Evolutionary conservation across 2,329 filamentous ascomycete genomes (phyloP).

Genomic region (Trichoderma asperellum): DNA sequence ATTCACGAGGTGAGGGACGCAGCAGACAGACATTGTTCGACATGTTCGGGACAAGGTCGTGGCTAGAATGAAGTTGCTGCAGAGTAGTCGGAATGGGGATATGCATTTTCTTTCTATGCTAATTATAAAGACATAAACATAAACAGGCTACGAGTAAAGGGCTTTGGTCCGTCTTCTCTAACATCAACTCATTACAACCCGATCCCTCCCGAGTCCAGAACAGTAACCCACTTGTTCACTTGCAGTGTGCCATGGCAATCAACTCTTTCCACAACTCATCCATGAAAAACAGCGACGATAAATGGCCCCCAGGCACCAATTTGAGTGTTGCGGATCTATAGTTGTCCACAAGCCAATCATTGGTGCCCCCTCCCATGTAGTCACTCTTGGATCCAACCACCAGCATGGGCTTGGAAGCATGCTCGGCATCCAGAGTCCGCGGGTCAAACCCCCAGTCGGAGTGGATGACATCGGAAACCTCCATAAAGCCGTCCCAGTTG

Average conservation of each 20-base stretch:
- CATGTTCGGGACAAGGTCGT: too few relatives aligned
- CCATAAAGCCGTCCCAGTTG: constrained; percentile 36
- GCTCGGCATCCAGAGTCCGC: constrained; percentile 29
- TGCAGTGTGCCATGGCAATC: not conserved
- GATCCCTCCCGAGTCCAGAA: too few relatives aligned
- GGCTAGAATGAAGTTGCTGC: too few relatives aligned
- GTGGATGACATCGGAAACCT: constrained; percentile 33
- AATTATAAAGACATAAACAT: too few relatives aligned
- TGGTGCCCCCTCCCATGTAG: constrained; percentile 32
- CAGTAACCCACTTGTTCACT: too few relatives aligned
- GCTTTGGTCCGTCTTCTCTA: too few relatives aligned
- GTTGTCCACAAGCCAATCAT: constrained; percentile 32
- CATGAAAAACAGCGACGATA: constrained; percentile 33
- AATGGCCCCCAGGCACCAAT: constrained; percentile 33
- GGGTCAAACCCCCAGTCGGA: constrained; percentile 35
- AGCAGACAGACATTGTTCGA: too few relatives aligned
- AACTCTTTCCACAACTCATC: constrained; percentile 33
- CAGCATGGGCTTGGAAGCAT: constrained; percentile 32
- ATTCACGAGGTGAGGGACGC: too few relatives aligned
- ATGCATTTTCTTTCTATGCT: too few relatives aligned
- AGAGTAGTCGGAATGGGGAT: too few relatives aligned
- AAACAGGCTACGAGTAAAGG: too few relatives aligned
- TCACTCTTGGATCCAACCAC: constrained; percentile 31
- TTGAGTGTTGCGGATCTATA: constrained; percentile 30
- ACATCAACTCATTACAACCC: too few relatives aligned